Evolutionary conservation across 306 rosid species (phyloP).

Genomic region (Erythrophleum fordii): DNA sequence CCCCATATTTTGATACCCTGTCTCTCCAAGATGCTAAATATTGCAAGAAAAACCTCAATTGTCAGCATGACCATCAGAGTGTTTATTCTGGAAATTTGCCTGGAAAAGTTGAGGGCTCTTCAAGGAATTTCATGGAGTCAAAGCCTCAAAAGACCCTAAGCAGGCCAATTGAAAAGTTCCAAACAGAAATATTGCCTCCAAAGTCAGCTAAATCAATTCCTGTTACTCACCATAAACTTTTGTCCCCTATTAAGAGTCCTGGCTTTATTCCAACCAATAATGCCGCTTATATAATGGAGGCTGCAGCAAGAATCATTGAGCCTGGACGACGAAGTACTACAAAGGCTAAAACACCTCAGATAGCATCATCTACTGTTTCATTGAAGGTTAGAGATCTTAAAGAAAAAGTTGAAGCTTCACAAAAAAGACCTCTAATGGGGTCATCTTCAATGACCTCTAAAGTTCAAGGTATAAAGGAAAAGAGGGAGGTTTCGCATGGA

Average conservation of each 20-base stretch:
- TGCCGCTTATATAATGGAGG: slow-evolving; percentile 83
- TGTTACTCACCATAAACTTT: slow-evolving; percentile 77
- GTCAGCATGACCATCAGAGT: slow-evolving; percentile 51
- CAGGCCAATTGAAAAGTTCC: too few relatives aligned
- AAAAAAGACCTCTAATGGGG: slow-evolving; percentile 48
- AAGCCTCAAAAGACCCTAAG: too few relatives aligned
- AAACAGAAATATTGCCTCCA: slow-evolving; percentile 79
- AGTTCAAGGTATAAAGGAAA: slow-evolving; percentile 57
- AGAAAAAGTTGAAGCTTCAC: slow-evolving; percentile 62
- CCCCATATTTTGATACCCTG: slow-evolving; percentile 62
- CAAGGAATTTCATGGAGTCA: too few relatives aligned
- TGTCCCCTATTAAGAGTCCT: slow-evolving; percentile 82
- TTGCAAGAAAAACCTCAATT: slow-evolving; percentile 53
- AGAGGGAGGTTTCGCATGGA: slow-evolving; percentile 51
- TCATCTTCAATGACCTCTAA: slow-evolving; percentile 58
- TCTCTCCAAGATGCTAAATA: slow-evolving; percentile 57
- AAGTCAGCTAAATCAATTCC: slow-evolving; percentile 85
- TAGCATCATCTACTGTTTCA: slow-evolving; percentile 60
- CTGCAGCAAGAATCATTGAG: slow-evolving; percentile 78
- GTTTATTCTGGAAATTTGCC: too few relatives aligned
- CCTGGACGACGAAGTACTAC: slow-evolving; percentile 54
- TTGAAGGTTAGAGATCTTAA: slow-evolving; percentile 68
- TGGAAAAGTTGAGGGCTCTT: too few relatives aligned
- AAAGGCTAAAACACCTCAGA: slow-evolving; percentile 55
- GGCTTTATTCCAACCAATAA: slow-evolving; percentile 65